Evolutionary conservation across 495 filamentous ascomycete genomes (phyloP).

Genomic region (Penicillium psychrofluorescens): DNA sequence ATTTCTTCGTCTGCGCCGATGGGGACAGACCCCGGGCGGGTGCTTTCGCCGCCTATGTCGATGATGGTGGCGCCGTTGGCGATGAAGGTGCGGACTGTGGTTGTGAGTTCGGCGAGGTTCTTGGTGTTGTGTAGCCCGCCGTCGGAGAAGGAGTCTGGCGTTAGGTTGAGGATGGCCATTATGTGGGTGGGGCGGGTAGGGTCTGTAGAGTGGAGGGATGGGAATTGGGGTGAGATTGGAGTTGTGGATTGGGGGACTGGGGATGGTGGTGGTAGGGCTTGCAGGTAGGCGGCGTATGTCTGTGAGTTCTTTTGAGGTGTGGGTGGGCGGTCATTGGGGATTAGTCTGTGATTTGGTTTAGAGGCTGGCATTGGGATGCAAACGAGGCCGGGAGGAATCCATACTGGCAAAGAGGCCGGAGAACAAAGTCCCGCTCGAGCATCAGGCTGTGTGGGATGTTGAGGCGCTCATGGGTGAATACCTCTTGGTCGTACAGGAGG

Average conservation of each 20-base stretch:
- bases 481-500: constrained; percentile 70
- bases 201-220: constrained; percentile 56
- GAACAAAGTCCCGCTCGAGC: constrained; percentile 87
- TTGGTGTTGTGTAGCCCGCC: constrained; percentile 56
- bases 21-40: constrained; percentile 62
- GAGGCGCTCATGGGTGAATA: constrained; percentile 59
- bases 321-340: constrained; percentile 50
- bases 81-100: constrained; percentile 53
- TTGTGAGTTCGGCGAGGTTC: constrained; percentile 29
- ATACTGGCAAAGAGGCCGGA: constrained; percentile 83
- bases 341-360: constrained; percentile 41
- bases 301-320: constrained; percentile 18
- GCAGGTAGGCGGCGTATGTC: constrained; percentile 49
- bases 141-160: constrained; percentile 96
- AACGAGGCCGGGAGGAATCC: background rate
- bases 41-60: constrained; percentile 91
- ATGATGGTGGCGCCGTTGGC: constrained; percentile 69
- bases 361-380: background rate
- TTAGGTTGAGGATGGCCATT: constrained; percentile 94
- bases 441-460: constrained; percentile 81
- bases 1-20: constrained; percentile 68
- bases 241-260: constrained; percentile 58
- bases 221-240: constrained; percentile 51
- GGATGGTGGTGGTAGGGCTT: constrained; percentile 49
- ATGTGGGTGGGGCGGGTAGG: constrained; percentile 62